phyloP scores from a whole-genome alignment of 1,284 basidiomycete species.

The Coniferiporia weirii region DNA sequence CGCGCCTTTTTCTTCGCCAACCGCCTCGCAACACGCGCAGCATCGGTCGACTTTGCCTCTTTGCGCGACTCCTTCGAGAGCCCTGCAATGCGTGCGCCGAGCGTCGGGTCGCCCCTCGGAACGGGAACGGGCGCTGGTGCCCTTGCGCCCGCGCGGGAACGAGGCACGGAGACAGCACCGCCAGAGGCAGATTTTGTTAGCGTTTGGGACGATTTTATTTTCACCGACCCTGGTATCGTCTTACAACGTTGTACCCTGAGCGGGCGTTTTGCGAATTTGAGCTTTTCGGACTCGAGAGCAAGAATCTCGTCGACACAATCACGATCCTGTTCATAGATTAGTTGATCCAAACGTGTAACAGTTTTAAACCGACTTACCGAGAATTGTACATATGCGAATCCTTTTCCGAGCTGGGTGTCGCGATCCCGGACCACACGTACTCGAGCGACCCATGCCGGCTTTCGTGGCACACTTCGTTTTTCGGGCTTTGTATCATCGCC shows the following conservation, averaged over 20 bases:
- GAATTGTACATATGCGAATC: conserved; percentile 93
- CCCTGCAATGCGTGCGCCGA: conserved; percentile 71
- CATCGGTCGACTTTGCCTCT: conserved; percentile 69
- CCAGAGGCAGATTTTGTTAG: conserved; percentile 35
- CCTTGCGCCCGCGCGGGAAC: conserved; percentile 1
- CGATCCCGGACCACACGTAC: conserved; percentile 89
- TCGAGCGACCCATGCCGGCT: conserved; percentile 67
- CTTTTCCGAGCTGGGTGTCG: conserved; percentile 95
- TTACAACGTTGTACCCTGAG: conserved; percentile 84
- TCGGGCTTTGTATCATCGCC: conserved; percentile 21
- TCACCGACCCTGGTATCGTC: conserved; percentile 22
- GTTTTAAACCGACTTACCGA: conserved; percentile 41
- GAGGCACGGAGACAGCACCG: conserved; percentile 13
- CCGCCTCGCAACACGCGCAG: conserved; percentile 74
- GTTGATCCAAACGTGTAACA: not conserved
- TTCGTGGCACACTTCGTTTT: conserved; percentile 14
- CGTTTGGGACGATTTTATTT: conserved; percentile 11
- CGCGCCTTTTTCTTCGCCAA: conserved; percentile 84
- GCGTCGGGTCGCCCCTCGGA: conserved; percentile 74
- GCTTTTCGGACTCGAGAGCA: conserved; percentile 64
- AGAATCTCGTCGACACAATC: conserved; percentile 88
- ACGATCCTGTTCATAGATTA: conserved; percentile 54
- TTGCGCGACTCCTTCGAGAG: conserved; percentile 86
- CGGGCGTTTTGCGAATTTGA: conserved; percentile 87
- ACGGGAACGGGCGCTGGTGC: conserved; percentile 30